Conservation (phyloP, 2,329 filamentous ascomycete genomes). For the Zymoseptoria pseudotritici region DNA sequence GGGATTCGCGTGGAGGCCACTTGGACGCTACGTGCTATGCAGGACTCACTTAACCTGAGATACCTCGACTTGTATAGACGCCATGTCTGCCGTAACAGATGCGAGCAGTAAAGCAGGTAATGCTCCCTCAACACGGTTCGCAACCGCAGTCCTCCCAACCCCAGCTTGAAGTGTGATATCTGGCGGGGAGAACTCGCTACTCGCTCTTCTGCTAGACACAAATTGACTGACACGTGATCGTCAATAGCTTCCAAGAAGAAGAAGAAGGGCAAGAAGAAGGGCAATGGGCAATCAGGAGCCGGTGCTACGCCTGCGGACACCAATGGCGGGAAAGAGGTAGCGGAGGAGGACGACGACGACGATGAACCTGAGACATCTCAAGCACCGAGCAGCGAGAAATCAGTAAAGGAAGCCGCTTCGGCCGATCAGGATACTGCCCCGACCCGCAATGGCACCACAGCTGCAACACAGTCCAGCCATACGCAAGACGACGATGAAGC, state of each 20-base stretch:
- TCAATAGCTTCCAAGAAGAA: slow-evolving; percentile 37
- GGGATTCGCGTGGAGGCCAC: neutral
- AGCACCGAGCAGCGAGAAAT: neutral
- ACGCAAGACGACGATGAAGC: slow-evolving; percentile 9
- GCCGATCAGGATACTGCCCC: slow-evolving; percentile 15
- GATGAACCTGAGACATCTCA: slow-evolving; percentile 12
- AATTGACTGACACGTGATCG: neutral
- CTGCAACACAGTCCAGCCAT: slow-evolving; percentile 1
- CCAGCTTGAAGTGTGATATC: neutral
- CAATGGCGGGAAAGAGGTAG: slow-evolving; percentile 30
- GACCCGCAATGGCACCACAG: slow-evolving; percentile 20
- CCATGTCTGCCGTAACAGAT: neutral
- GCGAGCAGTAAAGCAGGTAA: neutral
- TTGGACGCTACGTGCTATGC: neutral
- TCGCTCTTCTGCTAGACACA: neutral
- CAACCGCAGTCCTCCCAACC: neutral
- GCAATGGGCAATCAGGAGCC: slow-evolving; percentile 35
- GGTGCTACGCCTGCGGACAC: slow-evolving; percentile 31
- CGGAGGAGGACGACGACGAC: slow-evolving; percentile 36
- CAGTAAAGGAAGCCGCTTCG: slow-evolving; percentile 8
- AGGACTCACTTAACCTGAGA: neutral
- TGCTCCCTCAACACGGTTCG: neutral
- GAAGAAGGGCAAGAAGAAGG: slow-evolving; percentile 48
- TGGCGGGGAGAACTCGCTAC: neutral
- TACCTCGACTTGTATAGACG: neutral